phyloP scores from a whole-genome alignment of 495 filamentous ascomycete species.

The Xanthoparmelia taractica region DNA sequence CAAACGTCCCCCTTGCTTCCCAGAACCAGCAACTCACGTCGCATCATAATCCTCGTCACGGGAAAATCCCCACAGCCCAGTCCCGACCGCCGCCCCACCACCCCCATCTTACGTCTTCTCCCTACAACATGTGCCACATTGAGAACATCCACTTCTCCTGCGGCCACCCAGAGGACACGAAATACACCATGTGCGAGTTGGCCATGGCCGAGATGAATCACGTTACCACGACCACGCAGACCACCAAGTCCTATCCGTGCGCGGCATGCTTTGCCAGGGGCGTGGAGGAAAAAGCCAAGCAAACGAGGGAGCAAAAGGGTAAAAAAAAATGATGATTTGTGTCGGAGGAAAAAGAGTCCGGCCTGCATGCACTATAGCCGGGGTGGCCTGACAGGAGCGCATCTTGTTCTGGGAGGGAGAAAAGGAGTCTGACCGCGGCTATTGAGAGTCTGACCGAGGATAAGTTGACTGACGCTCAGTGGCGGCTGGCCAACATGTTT shows the following conservation, averaged over 20 bases:
- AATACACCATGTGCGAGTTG: constrained; percentile 24
- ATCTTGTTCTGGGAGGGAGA: background rate
- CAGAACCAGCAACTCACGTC: constrained; percentile 1
- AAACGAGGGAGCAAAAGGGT: constrained; percentile 24
- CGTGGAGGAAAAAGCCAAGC: constrained; percentile 28
- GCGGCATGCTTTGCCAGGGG: constrained; percentile 17
- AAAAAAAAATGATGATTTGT: constrained; percentile 9
- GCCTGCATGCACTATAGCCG: background rate
- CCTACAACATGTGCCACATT: constrained; percentile 19
- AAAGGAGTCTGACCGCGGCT: constrained; percentile 6
- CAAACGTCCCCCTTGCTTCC: background rate
- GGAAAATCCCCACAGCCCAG: background rate
- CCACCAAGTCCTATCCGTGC: constrained; percentile 19
- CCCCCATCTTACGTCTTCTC: background rate
- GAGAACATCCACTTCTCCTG: constrained; percentile 22
- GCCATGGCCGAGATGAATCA: constrained; percentile 22
- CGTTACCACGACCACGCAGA: constrained; percentile 14
- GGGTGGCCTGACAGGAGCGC: background rate
- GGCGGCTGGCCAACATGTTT: background rate
- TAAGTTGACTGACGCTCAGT: background rate
- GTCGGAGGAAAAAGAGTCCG: background rate
- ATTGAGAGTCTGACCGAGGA: constrained; percentile 2
- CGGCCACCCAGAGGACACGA: constrained; percentile 23
- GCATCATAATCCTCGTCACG: constrained; percentile 1
- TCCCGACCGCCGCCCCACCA: background rate